Conservation (phyloP, 495 filamentous ascomycete species). For the Tuber microsphaerosporum region DNA sequence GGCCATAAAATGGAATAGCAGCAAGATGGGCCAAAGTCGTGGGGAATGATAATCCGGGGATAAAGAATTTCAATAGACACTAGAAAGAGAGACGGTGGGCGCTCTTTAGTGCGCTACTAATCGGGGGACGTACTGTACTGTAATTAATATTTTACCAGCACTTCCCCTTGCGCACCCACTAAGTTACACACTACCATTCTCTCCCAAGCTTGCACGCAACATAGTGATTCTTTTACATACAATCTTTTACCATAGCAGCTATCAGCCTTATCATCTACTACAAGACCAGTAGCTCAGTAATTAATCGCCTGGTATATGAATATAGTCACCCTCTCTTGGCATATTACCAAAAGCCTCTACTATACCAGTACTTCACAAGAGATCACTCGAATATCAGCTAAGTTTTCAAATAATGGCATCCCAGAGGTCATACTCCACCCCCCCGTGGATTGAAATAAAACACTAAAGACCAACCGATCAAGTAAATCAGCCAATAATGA, state of each 20-base stretch:
- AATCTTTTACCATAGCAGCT: neutral
- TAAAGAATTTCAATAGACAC: neutral
- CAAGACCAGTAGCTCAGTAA: neutral
- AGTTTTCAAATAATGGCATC: neutral
- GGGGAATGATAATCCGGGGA: neutral
- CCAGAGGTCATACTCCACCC: neutral
- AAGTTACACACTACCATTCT: neutral
- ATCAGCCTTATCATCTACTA: neutral
- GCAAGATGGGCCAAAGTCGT: neutral
- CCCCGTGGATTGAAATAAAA: neutral
- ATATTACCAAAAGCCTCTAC: neutral
- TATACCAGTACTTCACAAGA: neutral
- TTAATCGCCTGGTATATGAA: neutral
- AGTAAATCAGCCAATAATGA: neutral
- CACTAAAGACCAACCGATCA: neutral
- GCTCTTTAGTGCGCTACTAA: neutral
- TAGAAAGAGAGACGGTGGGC: neutral
- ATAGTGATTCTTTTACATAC: neutral
- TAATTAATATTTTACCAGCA: neutral
- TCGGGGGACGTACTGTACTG: neutral
- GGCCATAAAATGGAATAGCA: neutral
- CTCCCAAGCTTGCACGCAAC: neutral
- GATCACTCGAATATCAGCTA: neutral
- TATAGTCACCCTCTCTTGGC: neutral
- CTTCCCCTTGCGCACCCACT: neutral